Base-by-base conservation (phyloP, 225 moss, liverwort and hornwort species). In the Climacium dendroides region DNA sequence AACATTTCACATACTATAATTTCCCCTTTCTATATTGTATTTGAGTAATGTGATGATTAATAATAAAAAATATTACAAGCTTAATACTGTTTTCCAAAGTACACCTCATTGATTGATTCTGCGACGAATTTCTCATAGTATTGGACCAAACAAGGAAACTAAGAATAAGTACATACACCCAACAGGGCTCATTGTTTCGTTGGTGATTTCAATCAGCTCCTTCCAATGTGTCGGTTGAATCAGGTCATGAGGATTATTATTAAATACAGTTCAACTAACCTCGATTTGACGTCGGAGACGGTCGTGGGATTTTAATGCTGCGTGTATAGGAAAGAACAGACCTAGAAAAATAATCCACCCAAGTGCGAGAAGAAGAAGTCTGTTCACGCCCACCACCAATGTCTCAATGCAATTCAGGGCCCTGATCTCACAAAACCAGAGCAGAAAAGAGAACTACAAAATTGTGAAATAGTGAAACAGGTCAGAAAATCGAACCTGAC, bases 341-440 rank as follows among this genome's bases (percentile, higher is more conserved):
- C 93, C 87, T 29, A 98, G 91, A 74, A 98, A 98, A 78, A 97
- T 91, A 78, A 96, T 92, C 98, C 98, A 98, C 85, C 98, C 98
- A 10, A 95, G 0, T 37, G 89, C 90, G 72, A 98, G 95, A 63
- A 97, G 94, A 84, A 95, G 87, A 82, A 97, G 94, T 69, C 98
- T 98, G 96, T 89, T 78, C 83, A 89, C 66, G 70, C 71, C 89
- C 85, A 87, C 89, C 85, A 87, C 81, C 65, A 80, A 71, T 52
- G 62, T 67, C 35, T 85, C 88, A 86, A 59, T 82, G 23, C 75
- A 69, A 63, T 45, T 83, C 62, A 78, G 26, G 47, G 32, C 71
- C 47, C 18, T 60, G 17, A 70, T 77, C 52, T 34, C 76, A 55
- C 53, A 70, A 75, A 74, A 66, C 37, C 64, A 52, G 37, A 70